Base-by-base conservation (phyloP, 202 grass and related monocot species). In the Saccharum hybrid region DNA sequence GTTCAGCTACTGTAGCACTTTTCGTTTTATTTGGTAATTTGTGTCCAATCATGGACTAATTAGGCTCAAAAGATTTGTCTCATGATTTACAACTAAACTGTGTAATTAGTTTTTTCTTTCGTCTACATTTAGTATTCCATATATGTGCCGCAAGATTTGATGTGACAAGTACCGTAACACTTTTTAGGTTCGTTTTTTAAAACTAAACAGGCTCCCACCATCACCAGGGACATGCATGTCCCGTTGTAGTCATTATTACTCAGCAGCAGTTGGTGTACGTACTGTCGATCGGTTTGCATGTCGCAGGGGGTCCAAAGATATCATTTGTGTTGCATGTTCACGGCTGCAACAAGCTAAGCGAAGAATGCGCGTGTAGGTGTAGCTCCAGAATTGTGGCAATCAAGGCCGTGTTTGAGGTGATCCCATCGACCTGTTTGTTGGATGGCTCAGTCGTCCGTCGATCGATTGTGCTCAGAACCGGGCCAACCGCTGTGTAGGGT, bases 341-440 rank as follows among this genome's bases (percentile, higher is more conserved):
- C 66, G 54, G 73, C 0, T 76, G 82, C 37, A 26, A 26, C 14
- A 52, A 16, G 3, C 1, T 16, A 48, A 14, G 2, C 36, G 36
- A 62, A 22, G 23, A 45, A 48, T 22, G 64, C 43, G 23, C 34
- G 26, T 28, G 37, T 34, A 13, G 46, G 26, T 28, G 37, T 34
- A 13, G 46, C 22, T 83, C 68, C 59, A 16, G 74, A 30, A 49
- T 12, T 2, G 75, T 59, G 64, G 74, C 74, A 48, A 48, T 88
- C 59, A 67, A 64, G 72, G 79, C 36, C 4, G 11, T 77, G n/a
- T 13, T 54, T 40, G 37, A 57, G 26, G 64, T 4, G 8, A 63
- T 15, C 9, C 9, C 8, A 39, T 21, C 6, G 19, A 70, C 5
- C 13, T 73, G 36, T 59, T 67, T n/a, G 52, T 66, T 67, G 67